Evolutionary conservation across 192 early-diverging fungal genomes (phyloP), one percentile per base, ranked within the genome.

Genomic region (Coemansia sp.): DNA sequence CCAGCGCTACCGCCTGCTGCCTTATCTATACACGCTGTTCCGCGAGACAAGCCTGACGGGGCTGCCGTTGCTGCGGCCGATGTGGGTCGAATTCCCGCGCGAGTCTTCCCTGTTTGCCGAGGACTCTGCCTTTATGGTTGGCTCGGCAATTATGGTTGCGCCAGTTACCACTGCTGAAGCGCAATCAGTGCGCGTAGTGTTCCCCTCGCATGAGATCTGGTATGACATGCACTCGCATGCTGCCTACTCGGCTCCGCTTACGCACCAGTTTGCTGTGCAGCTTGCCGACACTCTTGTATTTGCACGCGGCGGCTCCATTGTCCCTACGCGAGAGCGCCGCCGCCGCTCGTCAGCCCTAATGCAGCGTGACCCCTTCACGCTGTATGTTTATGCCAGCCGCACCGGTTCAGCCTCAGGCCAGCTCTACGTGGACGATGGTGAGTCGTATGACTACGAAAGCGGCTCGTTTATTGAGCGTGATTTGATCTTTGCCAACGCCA

Each of bases 351-450:
- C 94, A 4, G 65, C 75, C 22, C 85, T 92, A 3, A 93, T 93
- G 90, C 69, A 74, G 25, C 82, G 83, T 43, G 97, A 99, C 69
- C 97, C 97, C 0, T 92, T 93, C 66, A 98, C 96, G 9, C 76
- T 99, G 12, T 70, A 94, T 24, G 86, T 99, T 41, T 91, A 91
- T 6, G 54, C 95, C 32, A 85, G 91, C 64, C 78, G 70, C 52
- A 64, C 82, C 72, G 88, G 87, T 8, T 71, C 85, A 19, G 93
- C 97, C 5, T 55, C 64, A 3, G 97, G 96, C 22, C 57, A 59
- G n/a, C 65, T 99, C 17, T 97, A 97, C 65, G 66, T 92, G 49
- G 97, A 99, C 75, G 97, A 99, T 65, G 97, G 95, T 9, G 84
- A 91, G 52, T 81, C 87, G 1, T 98, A 86, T 67, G 85, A 80